Conservation (phyloP, 2,329 filamentous ascomycete genomes). For the Rutstroemia sydowiana region DNA sequence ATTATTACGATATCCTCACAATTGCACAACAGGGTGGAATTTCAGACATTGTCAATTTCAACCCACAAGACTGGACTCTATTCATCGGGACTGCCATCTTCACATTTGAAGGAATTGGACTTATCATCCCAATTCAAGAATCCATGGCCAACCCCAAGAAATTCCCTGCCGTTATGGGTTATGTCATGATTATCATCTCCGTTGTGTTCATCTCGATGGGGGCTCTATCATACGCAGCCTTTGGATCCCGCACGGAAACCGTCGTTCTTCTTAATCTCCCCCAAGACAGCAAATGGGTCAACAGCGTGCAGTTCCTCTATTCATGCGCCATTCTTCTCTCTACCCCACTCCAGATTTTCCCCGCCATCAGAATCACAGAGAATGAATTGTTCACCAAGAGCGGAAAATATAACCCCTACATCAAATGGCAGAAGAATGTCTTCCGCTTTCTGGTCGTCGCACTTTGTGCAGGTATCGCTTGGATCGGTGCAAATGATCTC, state of each 20-base stretch:
- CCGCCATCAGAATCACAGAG: constrained; percentile 92
- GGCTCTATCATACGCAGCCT: constrained; percentile 90
- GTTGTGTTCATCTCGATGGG: constrained; percentile 86
- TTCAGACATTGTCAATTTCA: constrained; percentile 85
- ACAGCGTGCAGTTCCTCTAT: constrained; percentile 92
- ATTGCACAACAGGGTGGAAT: constrained; percentile 66
- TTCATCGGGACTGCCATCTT: constrained; percentile 99
- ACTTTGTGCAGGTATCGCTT: constrained; percentile 79
- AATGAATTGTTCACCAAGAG: constrained; percentile 90
- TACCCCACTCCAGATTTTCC: constrained; percentile 94
- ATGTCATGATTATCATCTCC: constrained; percentile 93
- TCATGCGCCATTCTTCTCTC: constrained; percentile 95
- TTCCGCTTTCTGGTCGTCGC: constrained; percentile 92
- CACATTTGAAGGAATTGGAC: constrained; percentile 94
- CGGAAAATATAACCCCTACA: constrained; percentile 95
- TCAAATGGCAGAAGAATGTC: constrained; percentile 99
- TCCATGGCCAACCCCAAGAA: constrained; percentile 89
- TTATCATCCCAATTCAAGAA: constrained; percentile 97
- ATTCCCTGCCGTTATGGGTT: constrained; percentile 80
- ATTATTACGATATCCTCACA: constrained; percentile 89
- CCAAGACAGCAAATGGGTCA: constrained; percentile 91
- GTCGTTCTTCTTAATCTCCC: constrained; percentile 94
- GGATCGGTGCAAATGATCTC: constrained; percentile 84
- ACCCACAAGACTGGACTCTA: constrained; percentile 84
- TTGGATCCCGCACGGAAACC: constrained; percentile 90